A percentile compares a stretch with the other conserved stretches of the same genome.
phyloP scores from a whole-genome alignment of 2,329 filamentous ascomycete species.

The Raffaelea albimanens region DNA sequence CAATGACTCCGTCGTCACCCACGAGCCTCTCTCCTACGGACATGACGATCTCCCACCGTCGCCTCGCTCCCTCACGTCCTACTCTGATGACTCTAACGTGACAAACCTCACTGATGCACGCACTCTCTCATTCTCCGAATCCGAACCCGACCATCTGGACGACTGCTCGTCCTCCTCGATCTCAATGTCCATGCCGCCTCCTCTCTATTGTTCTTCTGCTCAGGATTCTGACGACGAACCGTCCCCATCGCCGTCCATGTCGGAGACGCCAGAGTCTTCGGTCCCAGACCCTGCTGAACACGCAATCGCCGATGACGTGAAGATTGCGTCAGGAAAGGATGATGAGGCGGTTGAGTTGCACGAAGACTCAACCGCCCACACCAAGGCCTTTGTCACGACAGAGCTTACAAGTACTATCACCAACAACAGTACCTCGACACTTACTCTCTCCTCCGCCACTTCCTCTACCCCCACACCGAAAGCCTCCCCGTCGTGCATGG shows the following conservation, averaged over 20 bases:
- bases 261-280: slow-evolving; percentile 33
- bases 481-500: too few relatives aligned
- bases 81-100: slow-evolving; percentile 32
- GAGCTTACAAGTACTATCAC: background rate
- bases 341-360: too few relatives aligned
- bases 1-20: slow-evolving; percentile 32
- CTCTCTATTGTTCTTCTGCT: background rate
- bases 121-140: slow-evolving; percentile 43
- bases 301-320: background rate
- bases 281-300: slow-evolving; percentile 29
- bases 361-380: too few relatives aligned
- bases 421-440: background rate
- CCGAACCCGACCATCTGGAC: slow-evolving; percentile 32
- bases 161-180: too few relatives aligned
- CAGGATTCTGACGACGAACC: slow-evolving; percentile 16
- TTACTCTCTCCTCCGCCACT: background rate
- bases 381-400: too few relatives aligned
- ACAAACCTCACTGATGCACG: slow-evolving; percentile 32
- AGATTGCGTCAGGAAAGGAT: too few relatives aligned
- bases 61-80: slow-evolving; percentile 41
- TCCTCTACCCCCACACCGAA: background rate
- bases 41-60: slow-evolving; percentile 30
- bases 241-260: slow-evolving; percentile 20
- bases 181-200: background rate
- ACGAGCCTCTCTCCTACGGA: slow-evolving; percentile 29